Percentiles rank a stretch among this genome's conserved stretches.
phyloP scores from a whole-genome alignment of 441 rosid genomes.

The Dalechampia spathulata region DNA sequence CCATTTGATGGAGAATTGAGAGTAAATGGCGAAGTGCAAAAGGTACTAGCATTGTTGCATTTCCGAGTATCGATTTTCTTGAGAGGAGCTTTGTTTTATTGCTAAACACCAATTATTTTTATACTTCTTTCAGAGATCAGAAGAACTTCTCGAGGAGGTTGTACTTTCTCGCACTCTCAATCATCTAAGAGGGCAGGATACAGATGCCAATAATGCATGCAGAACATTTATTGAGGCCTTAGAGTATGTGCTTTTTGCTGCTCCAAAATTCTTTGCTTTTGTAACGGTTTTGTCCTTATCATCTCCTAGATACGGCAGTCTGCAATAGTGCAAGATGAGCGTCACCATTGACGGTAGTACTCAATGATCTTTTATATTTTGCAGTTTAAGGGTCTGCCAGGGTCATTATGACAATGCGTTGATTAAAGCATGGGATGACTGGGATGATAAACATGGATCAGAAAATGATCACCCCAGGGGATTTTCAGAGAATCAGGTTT shows the following conservation, averaged over 20 bases:
- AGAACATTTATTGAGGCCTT: constrained; percentile 62
- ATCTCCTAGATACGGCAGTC: constrained; percentile 6
- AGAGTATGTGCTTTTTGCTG: constrained; percentile 53
- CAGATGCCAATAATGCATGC: constrained; percentile 40
- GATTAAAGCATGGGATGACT: constrained; percentile 84
- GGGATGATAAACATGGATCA: constrained; percentile 79
- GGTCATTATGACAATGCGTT: constrained; percentile 69
- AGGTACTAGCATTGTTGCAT: constrained; percentile 37
- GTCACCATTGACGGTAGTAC: background rate
- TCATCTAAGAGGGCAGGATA: constrained; percentile 37
- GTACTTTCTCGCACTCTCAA: constrained; percentile 77
- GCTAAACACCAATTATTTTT: constrained; percentile 18
- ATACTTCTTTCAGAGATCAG: constrained; percentile 74
- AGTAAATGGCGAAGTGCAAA: constrained; percentile 91
- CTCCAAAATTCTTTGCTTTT: constrained; percentile 3
- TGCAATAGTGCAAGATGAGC: background rate
- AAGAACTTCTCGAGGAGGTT: constrained; percentile 90
- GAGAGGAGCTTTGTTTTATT: background rate
- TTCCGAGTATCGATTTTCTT: background rate
- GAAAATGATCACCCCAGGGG: constrained; percentile 88
- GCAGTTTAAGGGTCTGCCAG: constrained; percentile 80
- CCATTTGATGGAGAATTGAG: constrained; percentile 83
- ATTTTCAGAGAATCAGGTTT: constrained; percentile 82
- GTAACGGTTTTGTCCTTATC: background rate
- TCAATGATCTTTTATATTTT: background rate